Evolutionary conservation across 805 yeast genomes (phyloP).

Genomic region (Metschnikowia colocasiae): DNA sequence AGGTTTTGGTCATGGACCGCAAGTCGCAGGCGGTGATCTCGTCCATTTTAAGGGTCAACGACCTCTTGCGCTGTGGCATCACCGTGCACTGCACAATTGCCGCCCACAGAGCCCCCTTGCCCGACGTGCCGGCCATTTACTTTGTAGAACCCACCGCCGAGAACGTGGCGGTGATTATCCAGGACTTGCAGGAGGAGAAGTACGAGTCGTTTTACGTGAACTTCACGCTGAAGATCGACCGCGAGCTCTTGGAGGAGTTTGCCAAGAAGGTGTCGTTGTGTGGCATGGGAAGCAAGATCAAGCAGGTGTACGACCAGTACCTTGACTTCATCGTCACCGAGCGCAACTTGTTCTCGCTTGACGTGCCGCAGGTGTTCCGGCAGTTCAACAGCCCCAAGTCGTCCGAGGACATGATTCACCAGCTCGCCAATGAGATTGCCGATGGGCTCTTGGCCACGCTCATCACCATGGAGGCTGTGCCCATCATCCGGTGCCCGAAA

Average conservation of each 20-base stretch:
- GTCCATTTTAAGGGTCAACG: constrained; percentile 89
- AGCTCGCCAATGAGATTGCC: constrained; percentile 65
- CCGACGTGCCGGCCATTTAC: constrained; percentile 93
- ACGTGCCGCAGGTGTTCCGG: constrained; percentile 61
- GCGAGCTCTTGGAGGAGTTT: constrained; percentile 81
- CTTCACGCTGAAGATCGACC: constrained; percentile 74
- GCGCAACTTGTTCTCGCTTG: constrained; percentile 82
- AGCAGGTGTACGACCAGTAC: constrained; percentile 93
- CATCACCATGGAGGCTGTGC: constrained; percentile 74
- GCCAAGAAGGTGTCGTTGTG: constrained; percentile 75
- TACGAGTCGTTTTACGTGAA: constrained; percentile 81
- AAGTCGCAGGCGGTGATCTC: constrained; percentile 83
- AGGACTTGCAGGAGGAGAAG: constrained; percentile 69
- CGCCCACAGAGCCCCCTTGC: constrained; percentile 73
- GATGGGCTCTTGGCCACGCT: constrained; percentile 77
- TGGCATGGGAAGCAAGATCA: constrained; percentile 67
- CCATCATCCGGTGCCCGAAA: constrained; percentile 84
- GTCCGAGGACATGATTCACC: constrained; percentile 69
- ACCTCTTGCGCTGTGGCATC: constrained; percentile 82
- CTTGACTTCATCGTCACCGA: constrained; percentile 90
- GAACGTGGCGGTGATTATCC: constrained; percentile 64
- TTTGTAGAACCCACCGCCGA: constrained; percentile 84
- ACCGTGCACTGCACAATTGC: constrained; percentile 80
- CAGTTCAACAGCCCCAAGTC: constrained; percentile 67
- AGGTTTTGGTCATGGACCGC: constrained; percentile 77